Percentiles rank a stretch among this genome's conserved stretches.
Evolutionary conservation across 2,329 filamentous ascomycete species (phyloP).

Genomic region (Calonectria multiphialidica): DNA sequence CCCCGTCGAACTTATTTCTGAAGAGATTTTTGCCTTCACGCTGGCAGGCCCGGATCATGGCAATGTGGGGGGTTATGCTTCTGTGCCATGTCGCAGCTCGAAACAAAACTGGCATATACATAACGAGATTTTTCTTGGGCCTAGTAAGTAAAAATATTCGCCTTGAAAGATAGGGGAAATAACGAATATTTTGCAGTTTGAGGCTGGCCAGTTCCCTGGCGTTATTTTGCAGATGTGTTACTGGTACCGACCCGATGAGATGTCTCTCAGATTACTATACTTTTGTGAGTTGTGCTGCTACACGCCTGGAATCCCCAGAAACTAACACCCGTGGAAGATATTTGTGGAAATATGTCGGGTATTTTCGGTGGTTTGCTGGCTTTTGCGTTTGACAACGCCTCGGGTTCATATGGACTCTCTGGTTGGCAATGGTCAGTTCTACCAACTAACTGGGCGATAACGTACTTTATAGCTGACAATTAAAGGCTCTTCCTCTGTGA

Average conservation of each 20-base stretch:
- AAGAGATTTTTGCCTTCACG: slow-evolving; percentile 53
- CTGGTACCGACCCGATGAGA: slow-evolving; percentile 62
- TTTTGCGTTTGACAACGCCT: slow-evolving; percentile 56
- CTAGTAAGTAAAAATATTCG: background rate
- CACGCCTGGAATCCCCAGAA: no score
- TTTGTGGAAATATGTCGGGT: slow-evolving; percentile 45
- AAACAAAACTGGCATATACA: background rate
- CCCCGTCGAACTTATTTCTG: slow-evolving; percentile 54
- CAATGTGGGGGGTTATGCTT: slow-evolving; percentile 30
- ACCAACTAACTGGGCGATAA: background rate
- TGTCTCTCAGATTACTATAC: slow-evolving; percentile 47
- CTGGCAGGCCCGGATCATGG: slow-evolving; percentile 57
- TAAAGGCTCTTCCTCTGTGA: slow-evolving; percentile 67
- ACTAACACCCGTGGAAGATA: background rate
- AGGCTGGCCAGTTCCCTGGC: slow-evolving; percentile 57
- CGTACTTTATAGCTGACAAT: background rate
- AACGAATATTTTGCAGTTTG: slow-evolving; percentile 27
- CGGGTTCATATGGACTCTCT: slow-evolving; percentile 47
- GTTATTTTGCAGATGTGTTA: slow-evolving; percentile 59
- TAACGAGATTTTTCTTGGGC: slow-evolving; percentile 11
- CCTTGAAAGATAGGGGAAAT: background rate
- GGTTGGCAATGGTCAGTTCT: slow-evolving; percentile 42
- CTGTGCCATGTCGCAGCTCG: background rate
- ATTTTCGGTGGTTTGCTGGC: slow-evolving; percentile 57
- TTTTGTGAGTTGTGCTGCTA: background rate